phyloP scores from a whole-genome alignment of 768 basidiomycete species.

The Rhizopogon vinicolor region DNA sequence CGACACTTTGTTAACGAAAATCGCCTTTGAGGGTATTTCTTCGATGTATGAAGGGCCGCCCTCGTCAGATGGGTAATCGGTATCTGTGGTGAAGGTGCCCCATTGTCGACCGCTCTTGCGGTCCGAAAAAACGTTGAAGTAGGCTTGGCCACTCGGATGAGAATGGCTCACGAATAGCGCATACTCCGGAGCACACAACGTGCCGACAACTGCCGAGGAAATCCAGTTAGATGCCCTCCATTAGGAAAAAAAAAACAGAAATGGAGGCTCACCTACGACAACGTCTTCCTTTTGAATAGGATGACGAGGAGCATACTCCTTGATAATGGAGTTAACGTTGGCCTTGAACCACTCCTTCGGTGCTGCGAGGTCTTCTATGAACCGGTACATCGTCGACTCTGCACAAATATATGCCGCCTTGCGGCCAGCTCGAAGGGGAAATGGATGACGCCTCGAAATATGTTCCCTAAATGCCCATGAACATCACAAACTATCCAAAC shows the following conservation, averaged over 20 bases:
- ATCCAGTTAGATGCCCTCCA: neutral
- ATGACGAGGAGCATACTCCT: slow-evolving; percentile 21
- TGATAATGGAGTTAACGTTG: slow-evolving; percentile 1
- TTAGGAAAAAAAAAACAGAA: neutral
- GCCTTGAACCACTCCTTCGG: slow-evolving; percentile 3
- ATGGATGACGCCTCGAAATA: slow-evolving; percentile 45
- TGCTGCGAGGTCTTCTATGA: slow-evolving; percentile 54
- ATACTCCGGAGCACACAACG: slow-evolving; percentile 66
- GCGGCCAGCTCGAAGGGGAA: slow-evolving; percentile 57
- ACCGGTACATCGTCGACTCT: slow-evolving; percentile 64
- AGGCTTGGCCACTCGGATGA: slow-evolving; percentile 58
- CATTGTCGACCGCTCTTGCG: slow-evolving; percentile 55
- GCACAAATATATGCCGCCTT: slow-evolving; percentile 61
- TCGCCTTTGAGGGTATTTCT: slow-evolving; percentile 23
- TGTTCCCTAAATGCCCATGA: slow-evolving; percentile 35
- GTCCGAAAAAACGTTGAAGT: slow-evolving; percentile 64
- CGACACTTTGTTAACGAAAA: slow-evolving; percentile 54
- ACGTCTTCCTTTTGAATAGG: slow-evolving; percentile 56
- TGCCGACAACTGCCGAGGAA: slow-evolving; percentile 51
- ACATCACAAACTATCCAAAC: slow-evolving; percentile 34
- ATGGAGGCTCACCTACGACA: slow-evolving; percentile 34
- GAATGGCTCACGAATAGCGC: slow-evolving; percentile 72
- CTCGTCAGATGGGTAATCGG: slow-evolving; percentile 33
- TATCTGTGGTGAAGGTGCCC: slow-evolving; percentile 68
- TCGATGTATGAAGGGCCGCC: slow-evolving; percentile 47